phyloP scores from a whole-genome alignment of 1,139 yeast genomes.

The Saccharomycopsis crataegensis region DNA sequence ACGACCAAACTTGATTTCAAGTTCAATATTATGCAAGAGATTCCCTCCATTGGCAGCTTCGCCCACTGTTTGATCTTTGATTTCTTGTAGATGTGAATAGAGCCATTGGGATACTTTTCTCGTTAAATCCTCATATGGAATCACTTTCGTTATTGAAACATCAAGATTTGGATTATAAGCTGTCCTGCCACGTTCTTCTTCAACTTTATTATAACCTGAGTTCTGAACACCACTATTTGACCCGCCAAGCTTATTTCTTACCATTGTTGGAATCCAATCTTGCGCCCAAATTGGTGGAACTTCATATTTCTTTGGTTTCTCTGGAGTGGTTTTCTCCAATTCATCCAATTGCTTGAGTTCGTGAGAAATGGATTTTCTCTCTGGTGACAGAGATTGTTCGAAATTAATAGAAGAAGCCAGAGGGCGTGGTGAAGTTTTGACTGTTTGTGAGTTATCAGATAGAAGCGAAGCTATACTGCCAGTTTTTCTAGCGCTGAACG shows the following conservation, averaged over 20 bases:
- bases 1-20: slow-evolving; percentile 78
- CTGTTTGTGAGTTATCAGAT: not conserved
- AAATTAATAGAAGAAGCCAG: not conserved
- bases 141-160: slow-evolving; percentile 56
- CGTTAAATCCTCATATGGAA: slow-evolving; percentile 78
- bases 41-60: slow-evolving; percentile 29
- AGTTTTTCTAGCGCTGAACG: not conserved
- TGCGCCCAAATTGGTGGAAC: slow-evolving; percentile 81
- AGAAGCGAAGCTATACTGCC: not conserved
- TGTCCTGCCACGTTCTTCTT: slow-evolving; percentile 7
- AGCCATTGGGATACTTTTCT: slow-evolving; percentile 85
- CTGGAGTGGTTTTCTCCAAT: slow-evolving; percentile 5
- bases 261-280: slow-evolving; percentile 46
- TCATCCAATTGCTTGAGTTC: slow-evolving; percentile 26
- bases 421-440: not conserved
- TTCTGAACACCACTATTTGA: not conserved
- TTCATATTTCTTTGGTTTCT: slow-evolving; percentile 57
- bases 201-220: slow-evolving; percentile 10
- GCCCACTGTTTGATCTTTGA: slow-evolving; percentile 30
- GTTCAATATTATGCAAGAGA: slow-evolving; percentile 52
- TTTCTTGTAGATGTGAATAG: slow-evolving; percentile 62
- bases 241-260: not conserved
- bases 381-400: not conserved
- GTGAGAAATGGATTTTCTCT: slow-evolving; percentile 20
- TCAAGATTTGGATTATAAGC: slow-evolving; percentile 11